phyloP scores from a whole-genome alignment of 208 protist genomes.

The Acanthamoeba royreba region DNA sequence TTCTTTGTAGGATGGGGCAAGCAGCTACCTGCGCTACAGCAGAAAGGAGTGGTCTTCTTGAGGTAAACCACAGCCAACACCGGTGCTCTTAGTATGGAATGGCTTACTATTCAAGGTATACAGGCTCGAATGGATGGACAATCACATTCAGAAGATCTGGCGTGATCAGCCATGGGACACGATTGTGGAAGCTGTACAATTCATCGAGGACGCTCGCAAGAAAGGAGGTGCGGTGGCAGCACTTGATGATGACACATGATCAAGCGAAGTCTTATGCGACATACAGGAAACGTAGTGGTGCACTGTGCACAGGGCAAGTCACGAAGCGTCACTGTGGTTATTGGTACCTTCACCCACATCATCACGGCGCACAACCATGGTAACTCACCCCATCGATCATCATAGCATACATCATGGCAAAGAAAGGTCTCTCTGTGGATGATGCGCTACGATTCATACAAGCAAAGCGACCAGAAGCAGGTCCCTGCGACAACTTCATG shows the following conservation, averaged over 20 bases:
- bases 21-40: background rate
- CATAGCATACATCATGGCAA: background rate
- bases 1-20: constrained; percentile 23
- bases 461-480: background rate
- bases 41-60: background rate
- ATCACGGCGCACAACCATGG: too few relatives aligned
- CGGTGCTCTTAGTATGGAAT: background rate
- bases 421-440: background rate
- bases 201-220: constrained; percentile 13
- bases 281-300: background rate
- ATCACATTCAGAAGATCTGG: background rate
- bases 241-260: background rate
- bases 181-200: background rate
- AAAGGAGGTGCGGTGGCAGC: background rate
- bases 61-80: background rate
- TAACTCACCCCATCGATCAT: background rate
- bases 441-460: background rate
- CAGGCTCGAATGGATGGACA: constrained; percentile 2
- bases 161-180: background rate
- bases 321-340: background rate
- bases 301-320: background rate
- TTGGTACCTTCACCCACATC: too few relatives aligned
- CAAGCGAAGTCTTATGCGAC: background rate
- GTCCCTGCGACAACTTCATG: background rate
- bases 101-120: background rate